Conservation (phyloP, 2,329 filamentous ascomycete species). For the Zalaria obscura region DNA sequence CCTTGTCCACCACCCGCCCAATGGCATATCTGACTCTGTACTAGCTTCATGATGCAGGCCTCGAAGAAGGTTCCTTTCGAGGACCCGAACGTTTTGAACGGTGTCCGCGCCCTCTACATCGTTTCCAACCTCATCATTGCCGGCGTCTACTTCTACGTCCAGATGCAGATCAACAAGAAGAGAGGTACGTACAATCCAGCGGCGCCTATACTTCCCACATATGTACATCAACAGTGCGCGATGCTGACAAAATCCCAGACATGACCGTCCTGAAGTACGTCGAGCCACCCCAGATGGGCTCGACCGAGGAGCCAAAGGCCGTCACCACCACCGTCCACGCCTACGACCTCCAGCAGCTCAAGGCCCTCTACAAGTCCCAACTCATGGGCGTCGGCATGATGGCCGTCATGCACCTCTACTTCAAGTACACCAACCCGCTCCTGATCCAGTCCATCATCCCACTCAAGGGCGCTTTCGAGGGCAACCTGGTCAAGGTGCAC, state of each 20-base stretch:
- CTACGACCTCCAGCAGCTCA: slow-evolving; percentile 81
- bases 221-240: not conserved
- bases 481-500: slow-evolving; percentile 94
- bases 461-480: slow-evolving; percentile 86
- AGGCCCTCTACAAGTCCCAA: slow-evolving; percentile 74
- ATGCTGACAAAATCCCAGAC: slow-evolving; percentile 40
- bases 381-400: slow-evolving; percentile 97
- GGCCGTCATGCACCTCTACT: slow-evolving; percentile 95
- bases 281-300: slow-evolving; percentile 86
- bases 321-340: slow-evolving; percentile 93
- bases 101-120: slow-evolving; percentile 50
- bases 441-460: slow-evolving; percentile 98
- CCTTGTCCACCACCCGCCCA: not conserved
- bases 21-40: slow-evolving; percentile 1
- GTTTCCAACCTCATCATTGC: slow-evolving; percentile 72
- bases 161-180: slow-evolving; percentile 82
- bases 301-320: slow-evolving; percentile 85
- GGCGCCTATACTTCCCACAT: not conserved
- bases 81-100: slow-evolving; percentile 56
- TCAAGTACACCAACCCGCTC: slow-evolving; percentile 99
- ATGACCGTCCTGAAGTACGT: slow-evolving; percentile 98
- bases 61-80: slow-evolving; percentile 94
- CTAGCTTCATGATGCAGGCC: slow-evolving; percentile 82
- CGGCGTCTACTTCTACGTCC: slow-evolving; percentile 71
- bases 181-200: slow-evolving; percentile 54